A percentile compares a stretch with the other conserved stretches of the same genome.
phyloP scores from a whole-genome alignment of 148 eudicot genomes.

The Cornus controversa region DNA sequence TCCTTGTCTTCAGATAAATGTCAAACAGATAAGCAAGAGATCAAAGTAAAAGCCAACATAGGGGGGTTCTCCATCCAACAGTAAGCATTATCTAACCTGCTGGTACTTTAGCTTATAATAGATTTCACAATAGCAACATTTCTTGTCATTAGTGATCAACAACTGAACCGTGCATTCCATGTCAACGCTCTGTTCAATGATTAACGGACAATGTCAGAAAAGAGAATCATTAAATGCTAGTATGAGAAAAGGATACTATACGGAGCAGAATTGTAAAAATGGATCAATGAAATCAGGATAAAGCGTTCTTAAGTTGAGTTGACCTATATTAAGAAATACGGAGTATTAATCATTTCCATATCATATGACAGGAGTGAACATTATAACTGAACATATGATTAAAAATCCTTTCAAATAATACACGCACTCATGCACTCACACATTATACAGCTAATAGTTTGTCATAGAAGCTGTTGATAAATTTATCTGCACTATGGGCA shows the following conservation, averaged over 20 bases:
- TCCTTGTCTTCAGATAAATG: too few relatives aligned
- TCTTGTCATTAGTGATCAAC: neutral
- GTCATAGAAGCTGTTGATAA: neutral
- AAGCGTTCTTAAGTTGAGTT: neutral
- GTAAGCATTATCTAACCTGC: neutral
- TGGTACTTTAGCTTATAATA: too few relatives aligned
- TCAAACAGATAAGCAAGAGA: too few relatives aligned
- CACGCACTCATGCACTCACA: too few relatives aligned
- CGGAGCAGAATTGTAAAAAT: neutral
- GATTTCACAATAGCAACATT: neutral
- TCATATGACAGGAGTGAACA: neutral
- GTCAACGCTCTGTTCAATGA: neutral
- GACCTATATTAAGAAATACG: neutral
- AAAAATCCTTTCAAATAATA: too few relatives aligned
- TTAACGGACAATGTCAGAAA: neutral
- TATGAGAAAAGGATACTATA: neutral
- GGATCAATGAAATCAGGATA: neutral
- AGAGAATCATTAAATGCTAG: neutral
- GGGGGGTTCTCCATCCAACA: too few relatives aligned
- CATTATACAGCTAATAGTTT: too few relatives aligned
- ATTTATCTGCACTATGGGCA: too few relatives aligned
- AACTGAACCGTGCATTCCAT: neutral
- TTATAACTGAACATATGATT: too few relatives aligned
- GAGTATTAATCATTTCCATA: neutral
- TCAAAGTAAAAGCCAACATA: too few relatives aligned